Conservation (phyloP, 345 rosid genomes). For the Salix koriyanagi region DNA sequence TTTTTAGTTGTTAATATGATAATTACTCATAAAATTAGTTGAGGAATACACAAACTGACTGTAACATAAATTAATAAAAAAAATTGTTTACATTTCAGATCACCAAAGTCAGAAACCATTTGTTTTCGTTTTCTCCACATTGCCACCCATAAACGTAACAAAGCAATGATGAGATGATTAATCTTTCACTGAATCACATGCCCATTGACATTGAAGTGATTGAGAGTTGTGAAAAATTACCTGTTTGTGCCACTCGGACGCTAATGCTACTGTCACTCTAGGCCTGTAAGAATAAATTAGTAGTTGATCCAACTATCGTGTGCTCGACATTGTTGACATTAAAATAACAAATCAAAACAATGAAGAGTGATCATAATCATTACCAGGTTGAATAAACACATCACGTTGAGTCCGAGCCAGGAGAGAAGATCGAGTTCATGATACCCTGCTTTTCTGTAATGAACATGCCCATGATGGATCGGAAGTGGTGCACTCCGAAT, state of each 20-base stretch:
- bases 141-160: background rate
- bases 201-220: background rate
- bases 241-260: conserved; percentile 1
- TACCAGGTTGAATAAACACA: background rate
- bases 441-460: no score
- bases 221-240: background rate
- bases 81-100: background rate
- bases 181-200: conserved; percentile 4
- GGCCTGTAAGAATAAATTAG: conserved; percentile 13
- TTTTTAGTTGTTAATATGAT: no score
- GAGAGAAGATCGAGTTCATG: background rate
- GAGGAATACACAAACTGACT: rapidly evolving
- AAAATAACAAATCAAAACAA: conserved; percentile 3
- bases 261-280: conserved; percentile 12
- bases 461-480: no score
- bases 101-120: conserved; percentile 6
- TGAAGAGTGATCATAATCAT: conserved; percentile 9
- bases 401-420: background rate
- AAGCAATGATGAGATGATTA: conserved; percentile 4
- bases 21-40: no score
- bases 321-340: no score
- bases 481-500: no score
- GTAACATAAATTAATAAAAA: background rate
- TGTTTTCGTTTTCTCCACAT: background rate
- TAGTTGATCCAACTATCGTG: conserved; percentile 1